Base-by-base conservation (phyloP, 176 grass and related monocot species). In the Coix lacrymajobi region DNA sequence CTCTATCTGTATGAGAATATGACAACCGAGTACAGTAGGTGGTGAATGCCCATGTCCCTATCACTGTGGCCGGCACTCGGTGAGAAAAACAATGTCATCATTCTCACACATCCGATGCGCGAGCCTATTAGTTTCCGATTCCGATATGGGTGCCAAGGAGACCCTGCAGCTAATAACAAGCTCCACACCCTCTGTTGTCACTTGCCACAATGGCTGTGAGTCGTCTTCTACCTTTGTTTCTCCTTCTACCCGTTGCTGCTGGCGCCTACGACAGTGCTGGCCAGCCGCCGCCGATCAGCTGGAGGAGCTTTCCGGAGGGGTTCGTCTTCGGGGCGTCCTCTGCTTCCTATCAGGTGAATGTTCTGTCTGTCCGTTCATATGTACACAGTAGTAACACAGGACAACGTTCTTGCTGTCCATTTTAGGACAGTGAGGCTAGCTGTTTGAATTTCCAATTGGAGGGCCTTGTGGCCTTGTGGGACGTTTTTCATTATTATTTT, bases 271-370 rank as follows among this genome's bases (percentile, higher is more conserved):
- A 44, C 0, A 24, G 8, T 4, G 38, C 24, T 11, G 30, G 54
- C 16, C 49, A 20, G 54, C 62, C 79, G 54, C 62, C 79, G 22
- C 15, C 49, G 20, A 58, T 77, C 9, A 13, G 40, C 79, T 71
- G 85, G 63, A 62, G 49, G 41, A 76, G 70, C 64, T 87, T 87
- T 52, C 85, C 85, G 0, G 37, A 76, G 20, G 79, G 70, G 5
- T 87, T 87, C 71, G 7, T 62, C 37, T 87, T 87, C 49, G 85
- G 85, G 17, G 46, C 85, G 8, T 22, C 79, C 20, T 87, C 85
- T 19, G 29, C 85, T 5, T 17, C 76, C 58, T 86, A 86, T 54
- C 84, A 86, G 84, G 76, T 80, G 45, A 32, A 5, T 22, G 31
- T 65, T 64, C 57, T 44, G 2, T 6, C 11, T 41, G n/a, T 41